Evolutionary conservation across 1,284 basidiomycete genomes (phyloP).

Genomic region (Ustilago cynodontis): DNA sequence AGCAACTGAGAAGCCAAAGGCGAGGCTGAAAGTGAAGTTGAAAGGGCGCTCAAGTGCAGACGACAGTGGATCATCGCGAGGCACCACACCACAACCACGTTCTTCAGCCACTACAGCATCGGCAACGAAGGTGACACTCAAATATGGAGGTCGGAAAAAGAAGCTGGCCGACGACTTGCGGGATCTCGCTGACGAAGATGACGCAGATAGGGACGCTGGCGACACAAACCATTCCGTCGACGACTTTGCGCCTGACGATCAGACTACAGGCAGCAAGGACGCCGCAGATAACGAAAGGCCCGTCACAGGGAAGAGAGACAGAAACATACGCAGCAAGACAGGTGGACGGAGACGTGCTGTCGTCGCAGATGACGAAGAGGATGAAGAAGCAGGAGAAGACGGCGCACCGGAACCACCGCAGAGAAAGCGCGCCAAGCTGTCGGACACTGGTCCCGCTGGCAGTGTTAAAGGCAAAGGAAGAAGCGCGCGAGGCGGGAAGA

Average conservation of each 20-base stretch:
- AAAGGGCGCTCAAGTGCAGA: conserved; percentile 9
- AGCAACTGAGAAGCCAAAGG: conserved; percentile 12
- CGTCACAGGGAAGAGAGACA: conserved; percentile 14
- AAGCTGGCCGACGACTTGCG: conserved; percentile 26
- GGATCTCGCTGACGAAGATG: conserved; percentile 25
- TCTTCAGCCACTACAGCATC: background rate
- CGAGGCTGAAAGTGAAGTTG: conserved; percentile 22
- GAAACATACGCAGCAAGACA: conserved; percentile 12
- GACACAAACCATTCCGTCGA: conserved; percentile 7
- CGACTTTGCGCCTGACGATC: conserved; percentile 8
- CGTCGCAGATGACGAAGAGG: conserved; percentile 33
- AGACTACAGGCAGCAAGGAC: background rate
- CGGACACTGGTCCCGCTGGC: background rate
- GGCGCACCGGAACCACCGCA: conserved; percentile 13
- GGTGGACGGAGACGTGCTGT: conserved; percentile 14
- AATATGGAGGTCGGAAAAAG: conserved; percentile 7
- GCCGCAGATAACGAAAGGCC: background rate
- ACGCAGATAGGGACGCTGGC: background rate
- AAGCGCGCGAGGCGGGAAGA: conserved; percentile 4
- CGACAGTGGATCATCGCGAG: conserved; percentile 29
- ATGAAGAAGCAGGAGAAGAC: conserved; percentile 3
- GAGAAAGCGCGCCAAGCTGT: conserved; percentile 32
- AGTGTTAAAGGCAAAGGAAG: conserved; percentile 4
- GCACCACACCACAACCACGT: conserved; percentile 15
- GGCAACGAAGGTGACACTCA: conserved; percentile 23